A percentile compares a stretch with the other conserved stretches of the same genome.
Evolutionary conservation across 2,329 filamentous ascomycete genomes (phyloP).

Genomic region (Colletotrichum tropicicola): DNA sequence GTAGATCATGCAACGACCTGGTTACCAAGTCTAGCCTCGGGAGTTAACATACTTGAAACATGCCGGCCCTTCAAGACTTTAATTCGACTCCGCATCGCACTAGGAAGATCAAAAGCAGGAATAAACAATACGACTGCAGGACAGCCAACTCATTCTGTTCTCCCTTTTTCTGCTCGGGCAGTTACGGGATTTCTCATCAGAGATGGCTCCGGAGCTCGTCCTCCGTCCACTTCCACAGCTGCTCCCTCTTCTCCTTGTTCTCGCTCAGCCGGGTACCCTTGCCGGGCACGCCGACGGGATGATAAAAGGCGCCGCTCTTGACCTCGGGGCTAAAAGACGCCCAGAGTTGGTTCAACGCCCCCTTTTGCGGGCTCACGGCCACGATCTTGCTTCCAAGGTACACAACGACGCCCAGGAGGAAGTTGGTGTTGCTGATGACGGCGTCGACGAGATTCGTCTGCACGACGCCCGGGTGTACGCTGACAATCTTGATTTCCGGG

Average conservation of each 20-base stretch:
- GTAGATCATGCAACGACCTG: conserved; percentile 1
- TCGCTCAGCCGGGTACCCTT: conserved; percentile 33
- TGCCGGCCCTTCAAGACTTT: neutral
- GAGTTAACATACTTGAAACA: conserved; percentile 14
- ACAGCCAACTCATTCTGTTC: neutral
- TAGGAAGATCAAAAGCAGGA: no score
- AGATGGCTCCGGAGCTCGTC: conserved; percentile 37
- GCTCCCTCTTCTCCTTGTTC: conserved; percentile 37
- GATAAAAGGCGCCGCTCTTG: conserved; percentile 42
- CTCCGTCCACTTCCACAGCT: conserved; percentile 47
- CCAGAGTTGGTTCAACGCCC: conserved; percentile 40
- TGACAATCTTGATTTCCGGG: conserved; percentile 37
- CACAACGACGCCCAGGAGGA: conserved; percentile 99
- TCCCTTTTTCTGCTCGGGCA: neutral
- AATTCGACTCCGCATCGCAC: conserved; percentile 10
- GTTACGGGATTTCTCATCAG: neutral
- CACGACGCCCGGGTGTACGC: conserved; percentile 42
- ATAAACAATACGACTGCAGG: no score
- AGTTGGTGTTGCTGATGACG: conserved; percentile 85
- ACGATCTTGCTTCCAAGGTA: conserved; percentile 78
- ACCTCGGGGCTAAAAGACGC: conserved; percentile 36
- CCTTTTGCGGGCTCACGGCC: conserved; percentile 35
- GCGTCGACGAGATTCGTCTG: conserved; percentile 36
- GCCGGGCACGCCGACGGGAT: conserved; percentile 40
- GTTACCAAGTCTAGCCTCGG: neutral